Evolutionary conservation across 1,139 yeast genomes (phyloP), one percentile per base, ranked within the genome.

Genomic region (Casaregolazyma suthepensis): DNA sequence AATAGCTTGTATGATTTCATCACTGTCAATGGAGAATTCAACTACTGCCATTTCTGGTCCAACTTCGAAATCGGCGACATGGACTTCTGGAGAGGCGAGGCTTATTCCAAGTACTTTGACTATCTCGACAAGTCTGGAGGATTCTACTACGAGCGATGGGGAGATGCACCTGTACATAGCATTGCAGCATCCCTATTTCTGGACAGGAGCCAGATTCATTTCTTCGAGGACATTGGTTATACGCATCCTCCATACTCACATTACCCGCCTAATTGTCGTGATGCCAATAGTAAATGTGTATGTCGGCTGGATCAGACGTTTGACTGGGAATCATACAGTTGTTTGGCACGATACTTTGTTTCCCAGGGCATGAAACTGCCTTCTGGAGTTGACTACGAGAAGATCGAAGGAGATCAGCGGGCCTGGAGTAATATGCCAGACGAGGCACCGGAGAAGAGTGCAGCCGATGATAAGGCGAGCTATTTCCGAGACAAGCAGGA

Each of bases 131-230:
- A 80, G 60, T 79, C 86, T 15, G 96, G 96, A 64, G 96, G 96
- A 4, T 88, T 88, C 73, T 88, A 85, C 71, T 88, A 88, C 68
- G 96, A 88, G 72, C 79, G 96, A 67, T 88, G 96, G 95, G 96
- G 96, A 57, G 96, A 87, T 71, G 96, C 96, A 12, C 96, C 96
- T 42, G 84, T 88, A 43, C 96, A 88, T 67, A 85, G 95, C 13
- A 81, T 88, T 63, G 96, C 93, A 13, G 96, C 87, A n/a, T 75
- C 91, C 2, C 72, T 87, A 57, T 83, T 88, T 70, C 71, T 87
- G 66, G 81, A 83, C 57, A 78, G 79, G 67, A 81, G 79, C 40
- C 78, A 82, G 66, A 69, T 87, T 53, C 93, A 89, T 68, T 85
- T 83, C 76, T 85, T 88, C 67, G 88, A 84, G 55, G 94, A 89